Evolutionary conservation across 1,284 basidiomycete species (phyloP), one percentile per base, ranked within the genome.

Genomic region (Trichosporon sp.): DNA sequence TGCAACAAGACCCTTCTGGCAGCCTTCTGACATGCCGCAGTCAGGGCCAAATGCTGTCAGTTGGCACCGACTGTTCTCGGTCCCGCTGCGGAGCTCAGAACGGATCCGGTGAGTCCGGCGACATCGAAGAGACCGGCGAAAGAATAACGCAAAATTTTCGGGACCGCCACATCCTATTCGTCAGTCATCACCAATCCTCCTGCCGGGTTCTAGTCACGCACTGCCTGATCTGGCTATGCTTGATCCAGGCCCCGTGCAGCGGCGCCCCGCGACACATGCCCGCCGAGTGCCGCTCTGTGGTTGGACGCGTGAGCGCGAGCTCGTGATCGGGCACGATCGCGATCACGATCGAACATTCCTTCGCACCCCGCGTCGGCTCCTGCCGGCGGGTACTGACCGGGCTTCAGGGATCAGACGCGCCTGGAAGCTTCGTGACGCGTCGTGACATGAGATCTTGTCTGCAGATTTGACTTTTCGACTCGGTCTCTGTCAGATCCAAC

Each of bases 331-430:
- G 32, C 16, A 63, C 14, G 31, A 35, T n/a, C 59, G 59, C 59
- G 59, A 63, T 63, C 59, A 12, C 16, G 59, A 63, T 63, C 59
- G 59, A 63, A 63, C 59, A 63, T 63, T 63, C 59, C 59, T 63
- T 63, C 59, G 59, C 59, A 63, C 59, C 54, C 8, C 12, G 16
- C 43, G 43, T n/a, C 43, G 43, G 54, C 26, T 3, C 26, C 54
- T 14, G 54, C 54, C 21, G 21, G 26, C 21, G 54, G 26, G 54
- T 59, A 21, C 12, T 31, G 54, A 26, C 31, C 32, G 32, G 11
- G 59, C 16, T 37, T n/a, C 59, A 35, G 31, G 31, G 59, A 1
- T 16, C 16, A 7, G 59, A 35, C 59, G 59, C 59, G 32, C 21
- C 59, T 63, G 59, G 59, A 63, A 63, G 19, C 59, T 63, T 63